Base-by-base conservation (phyloP, 2,329 filamentous ascomycete species). In the Sarocladium strictum region DNA sequence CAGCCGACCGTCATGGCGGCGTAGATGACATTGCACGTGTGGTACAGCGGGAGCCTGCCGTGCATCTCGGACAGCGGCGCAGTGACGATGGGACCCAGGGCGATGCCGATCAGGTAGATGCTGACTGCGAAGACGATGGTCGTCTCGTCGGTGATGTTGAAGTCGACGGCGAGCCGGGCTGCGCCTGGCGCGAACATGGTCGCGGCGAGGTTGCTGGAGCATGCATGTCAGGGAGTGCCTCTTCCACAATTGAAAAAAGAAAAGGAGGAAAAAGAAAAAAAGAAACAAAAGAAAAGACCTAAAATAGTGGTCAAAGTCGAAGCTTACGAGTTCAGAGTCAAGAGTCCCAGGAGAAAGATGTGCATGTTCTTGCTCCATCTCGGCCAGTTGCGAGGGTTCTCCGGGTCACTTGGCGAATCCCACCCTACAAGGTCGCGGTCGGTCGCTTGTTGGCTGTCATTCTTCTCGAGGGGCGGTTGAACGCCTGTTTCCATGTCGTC, bases 311-410 rank as follows among this genome's bases (percentile, higher is more conserved):
- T n/a, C n/a, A n/a, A n/a, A n/a, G n/a, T n/a, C n/a, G 4, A 23
- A 38, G 51, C 53, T 51, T 55, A 47, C 53, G 53, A 55, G 17
- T 47, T 15, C 81, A 85, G 23, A 64, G 59, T 5, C 67, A 70
- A 1, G 67, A 73, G 0, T 67, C 70, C 70, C 67, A 74, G 6
- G 68, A 75, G 10, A 69, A 70, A 64, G 64, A 77, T 81, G 54
- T 65, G 61, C 52, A 76, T 63, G 17, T 81, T 68, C 66, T 89
- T 89, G 67, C 88, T 89, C 61, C 69, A 70, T 53, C 78, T 79
- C 0, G 79, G 72, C 87, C 86, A 90, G 65, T 90, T 90, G 38
- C 83, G 59, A 0, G 86, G 85, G 10, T 76, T 72, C 61, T 87
- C 86, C 0, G 83, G 83, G 67, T 90, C 87, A 57, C 85, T 79